Evolutionary conservation across 495 filamentous ascomycete species (phyloP).

Genomic region (Hamigera avellanea): DNA sequence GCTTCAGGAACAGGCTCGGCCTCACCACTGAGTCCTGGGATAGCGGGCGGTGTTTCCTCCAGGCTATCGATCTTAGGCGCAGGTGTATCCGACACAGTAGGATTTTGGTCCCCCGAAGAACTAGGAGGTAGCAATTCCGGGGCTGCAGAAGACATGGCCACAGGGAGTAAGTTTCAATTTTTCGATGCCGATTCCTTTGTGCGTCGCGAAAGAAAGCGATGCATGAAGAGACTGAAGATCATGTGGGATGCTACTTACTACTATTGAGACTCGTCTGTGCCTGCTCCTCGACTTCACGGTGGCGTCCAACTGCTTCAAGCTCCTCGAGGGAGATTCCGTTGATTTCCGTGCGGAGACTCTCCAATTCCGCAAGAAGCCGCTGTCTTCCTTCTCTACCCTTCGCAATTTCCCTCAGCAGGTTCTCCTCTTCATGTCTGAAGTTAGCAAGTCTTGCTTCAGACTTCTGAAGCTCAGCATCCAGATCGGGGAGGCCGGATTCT

Average conservation of each 20-base stretch:
- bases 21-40: background rate
- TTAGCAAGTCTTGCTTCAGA: conserved; percentile 37
- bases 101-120: too few relatives aligned
- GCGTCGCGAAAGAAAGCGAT: too few relatives aligned
- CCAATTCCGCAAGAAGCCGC: conserved; percentile 43
- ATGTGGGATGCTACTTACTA: background rate
- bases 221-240: too few relatives aligned
- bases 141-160: too few relatives aligned
- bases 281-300: conserved; percentile 14
- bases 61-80: background rate
- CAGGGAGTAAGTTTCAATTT: too few relatives aligned
- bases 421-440: conserved; percentile 44
- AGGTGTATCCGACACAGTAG: too few relatives aligned
- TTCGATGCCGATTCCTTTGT: too few relatives aligned
- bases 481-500: conserved; percentile 40
- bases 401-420: conserved; percentile 47
- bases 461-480: conserved; percentile 43
- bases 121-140: too few relatives aligned
- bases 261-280: conserved; percentile 4
- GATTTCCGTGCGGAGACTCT: conserved; percentile 36
- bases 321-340: conserved; percentile 29
- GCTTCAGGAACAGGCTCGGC: background rate
- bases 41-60: background rate
- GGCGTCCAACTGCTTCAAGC: conserved; percentile 26
- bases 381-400: conserved; percentile 24